phyloP scores from a whole-genome alignment of 1,139 yeast species.

The Debaryomyces robertsiae region DNA sequence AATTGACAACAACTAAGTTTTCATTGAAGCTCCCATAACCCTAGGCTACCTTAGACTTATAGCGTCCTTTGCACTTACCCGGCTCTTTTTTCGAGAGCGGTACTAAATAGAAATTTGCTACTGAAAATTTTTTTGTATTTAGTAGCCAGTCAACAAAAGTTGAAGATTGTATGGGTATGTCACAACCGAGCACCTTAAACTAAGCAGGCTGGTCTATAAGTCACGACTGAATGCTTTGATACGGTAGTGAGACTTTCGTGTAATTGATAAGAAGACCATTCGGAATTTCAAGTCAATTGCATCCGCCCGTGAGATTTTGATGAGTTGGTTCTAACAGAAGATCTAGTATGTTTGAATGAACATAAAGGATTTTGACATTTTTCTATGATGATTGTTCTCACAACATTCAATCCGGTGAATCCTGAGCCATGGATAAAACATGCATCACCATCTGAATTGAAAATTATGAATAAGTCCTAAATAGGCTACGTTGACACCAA shows the following conservation, averaged over 20 bases:
- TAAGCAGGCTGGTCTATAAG: too few relatives aligned
- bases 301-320: too few relatives aligned
- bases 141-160: background rate
- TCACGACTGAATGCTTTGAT: too few relatives aligned
- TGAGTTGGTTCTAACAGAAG: conserved; percentile 1
- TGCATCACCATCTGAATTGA: conserved; percentile 88
- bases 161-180: conserved; percentile 5
- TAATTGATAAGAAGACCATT: conserved; percentile 60
- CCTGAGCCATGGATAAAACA: conserved; percentile 69
- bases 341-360: conserved; percentile 1
- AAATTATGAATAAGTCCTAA: conserved; percentile 1
- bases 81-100: too few relatives aligned
- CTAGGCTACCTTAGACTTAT: too few relatives aligned
- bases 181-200: background rate
- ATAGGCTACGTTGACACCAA: background rate
- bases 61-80: too few relatives aligned
- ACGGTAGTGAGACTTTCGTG: too few relatives aligned
- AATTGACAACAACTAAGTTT: too few relatives aligned
- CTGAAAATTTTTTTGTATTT: background rate
- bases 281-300: too few relatives aligned
- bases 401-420: conserved; percentile 59
- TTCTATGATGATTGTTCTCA: conserved; percentile 45
- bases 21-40: too few relatives aligned
- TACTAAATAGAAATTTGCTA: too few relatives aligned
- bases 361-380: conserved; percentile 2